Percentiles rank a stretch among this genome's conserved stretches.
phyloP scores from a whole-genome alignment of 306 rosid genomes.

The Quercus berberidifolia region DNA sequence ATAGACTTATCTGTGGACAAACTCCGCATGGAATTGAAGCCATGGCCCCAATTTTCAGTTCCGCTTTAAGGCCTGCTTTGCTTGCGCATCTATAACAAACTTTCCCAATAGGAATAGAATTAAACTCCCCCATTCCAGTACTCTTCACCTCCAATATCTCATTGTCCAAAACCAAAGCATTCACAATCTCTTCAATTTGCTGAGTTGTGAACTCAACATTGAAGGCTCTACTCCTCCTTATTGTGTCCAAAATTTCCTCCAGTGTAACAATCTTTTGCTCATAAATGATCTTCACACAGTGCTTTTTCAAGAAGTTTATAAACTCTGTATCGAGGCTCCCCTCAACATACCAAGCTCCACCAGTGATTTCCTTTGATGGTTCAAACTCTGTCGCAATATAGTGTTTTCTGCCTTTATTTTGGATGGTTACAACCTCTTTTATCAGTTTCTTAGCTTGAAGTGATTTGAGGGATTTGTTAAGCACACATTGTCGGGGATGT shows the following conservation, averaged over 20 bases:
- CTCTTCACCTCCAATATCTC: slow-evolving; percentile 54
- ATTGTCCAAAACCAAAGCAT: slow-evolving; percentile 58
- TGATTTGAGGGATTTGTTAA: slow-evolving; percentile 41
- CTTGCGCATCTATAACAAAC: slow-evolving; percentile 56
- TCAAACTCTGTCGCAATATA: slow-evolving; percentile 65
- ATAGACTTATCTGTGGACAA: slow-evolving; percentile 56
- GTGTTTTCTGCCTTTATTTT: slow-evolving; percentile 65
- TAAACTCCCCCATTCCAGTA: slow-evolving; percentile 61
- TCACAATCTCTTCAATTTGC: slow-evolving; percentile 57
- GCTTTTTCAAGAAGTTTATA: slow-evolving; percentile 36
- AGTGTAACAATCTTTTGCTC: slow-evolving; percentile 42
- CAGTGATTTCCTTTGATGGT: slow-evolving; percentile 65
- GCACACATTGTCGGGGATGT: slow-evolving; percentile 32
- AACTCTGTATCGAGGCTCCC: slow-evolving; percentile 49
- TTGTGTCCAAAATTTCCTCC: slow-evolving; percentile 42
- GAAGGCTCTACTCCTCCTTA: slow-evolving; percentile 24
- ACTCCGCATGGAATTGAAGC: slow-evolving; percentile 77
- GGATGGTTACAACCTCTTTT: slow-evolving; percentile 62
- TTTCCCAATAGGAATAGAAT: slow-evolving; percentile 45
- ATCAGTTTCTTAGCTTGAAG: slow-evolving; percentile 55
- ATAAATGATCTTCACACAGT: slow-evolving; percentile 34
- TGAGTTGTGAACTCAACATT: slow-evolving; percentile 26
- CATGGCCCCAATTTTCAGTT: slow-evolving; percentile 38
- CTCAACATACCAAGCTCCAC: slow-evolving; percentile 64
- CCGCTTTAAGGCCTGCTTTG: slow-evolving; percentile 43